These are phyloP conservation scores for Cladophialophora carrionii DNA, from an alignment of 2,329 filamentous ascomycete genomes.

Conservation along the genomic window DNA sequence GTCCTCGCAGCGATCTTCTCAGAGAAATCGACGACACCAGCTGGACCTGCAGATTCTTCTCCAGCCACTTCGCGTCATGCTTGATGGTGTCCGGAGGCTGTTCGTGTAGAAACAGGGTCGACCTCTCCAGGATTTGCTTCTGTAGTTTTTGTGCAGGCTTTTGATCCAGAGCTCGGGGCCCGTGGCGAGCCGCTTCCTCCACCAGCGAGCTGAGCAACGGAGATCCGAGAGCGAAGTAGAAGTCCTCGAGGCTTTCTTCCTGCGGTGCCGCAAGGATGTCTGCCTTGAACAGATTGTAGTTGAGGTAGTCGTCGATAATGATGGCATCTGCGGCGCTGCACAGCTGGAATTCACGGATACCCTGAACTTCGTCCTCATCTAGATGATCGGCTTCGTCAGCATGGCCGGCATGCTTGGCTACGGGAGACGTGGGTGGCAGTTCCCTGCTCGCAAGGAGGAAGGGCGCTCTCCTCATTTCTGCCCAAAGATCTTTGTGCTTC, in stretches of 20 bases:
- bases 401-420: slow-evolving; percentile 46
- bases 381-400: slow-evolving; percentile 49
- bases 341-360: slow-evolving; percentile 78
- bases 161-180: slow-evolving; percentile 68
- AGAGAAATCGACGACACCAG: slow-evolving; percentile 78
- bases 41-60: slow-evolving; percentile 77
- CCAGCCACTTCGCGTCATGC: slow-evolving; percentile 87
- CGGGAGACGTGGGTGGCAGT: slow-evolving; percentile 48
- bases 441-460: slow-evolving; percentile 87
- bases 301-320: slow-evolving; percentile 84
- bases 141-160: slow-evolving; percentile 69
- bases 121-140: slow-evolving; percentile 82
- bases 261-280: slow-evolving; percentile 83
- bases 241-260: slow-evolving; percentile 81
- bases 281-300: slow-evolving; percentile 85
- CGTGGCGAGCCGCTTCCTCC: slow-evolving; percentile 75
- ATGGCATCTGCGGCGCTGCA: slow-evolving; percentile 72
- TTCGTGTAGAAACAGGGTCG: slow-evolving; percentile 86
- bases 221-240: slow-evolving; percentile 81
- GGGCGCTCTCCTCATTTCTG: slow-evolving; percentile 71
- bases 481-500: slow-evolving; percentile 76
- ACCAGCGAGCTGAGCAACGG: slow-evolving; percentile 75
- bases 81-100: slow-evolving; percentile 77
- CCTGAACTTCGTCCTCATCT: slow-evolving; percentile 63
- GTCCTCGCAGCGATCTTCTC: slow-evolving; percentile 73